phyloP scores from a whole-genome alignment of 352 stramenopile genomes.

The Thraustotheca clavata region DNA sequence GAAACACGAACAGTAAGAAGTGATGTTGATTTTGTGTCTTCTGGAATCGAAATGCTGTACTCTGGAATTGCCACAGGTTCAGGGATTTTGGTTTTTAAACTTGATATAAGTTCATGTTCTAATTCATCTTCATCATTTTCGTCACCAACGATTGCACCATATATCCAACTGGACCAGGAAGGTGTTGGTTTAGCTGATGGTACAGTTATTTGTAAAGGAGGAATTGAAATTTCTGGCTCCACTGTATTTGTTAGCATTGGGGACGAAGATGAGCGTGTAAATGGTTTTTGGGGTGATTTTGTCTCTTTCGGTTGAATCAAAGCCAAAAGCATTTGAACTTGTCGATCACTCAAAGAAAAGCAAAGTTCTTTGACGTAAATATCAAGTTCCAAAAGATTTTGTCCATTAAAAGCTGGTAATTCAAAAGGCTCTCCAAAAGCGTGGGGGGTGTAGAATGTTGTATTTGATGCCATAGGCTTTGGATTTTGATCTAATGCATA shows the following conservation, averaged over 20 bases:
- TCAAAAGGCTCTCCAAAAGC: not conserved
- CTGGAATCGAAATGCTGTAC: not conserved
- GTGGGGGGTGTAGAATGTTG: not conserved
- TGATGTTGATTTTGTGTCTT: not conserved
- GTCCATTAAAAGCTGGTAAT: not conserved
- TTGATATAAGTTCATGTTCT: conserved; percentile 7
- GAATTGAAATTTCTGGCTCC: not conserved
- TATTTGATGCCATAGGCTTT: not conserved
- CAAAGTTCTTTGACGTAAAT: conserved; percentile 56
- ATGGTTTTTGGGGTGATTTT: not conserved
- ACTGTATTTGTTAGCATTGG: not conserved
- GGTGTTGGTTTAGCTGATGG: not conserved
- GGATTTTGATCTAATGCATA: not conserved
- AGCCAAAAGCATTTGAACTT: conserved; percentile 73
- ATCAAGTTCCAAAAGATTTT: conserved; percentile 45
- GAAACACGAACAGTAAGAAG: conserved; percentile 12
- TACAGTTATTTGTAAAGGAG: not conserved
- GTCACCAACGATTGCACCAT: not conserved
- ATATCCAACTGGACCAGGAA: conserved; percentile 9
- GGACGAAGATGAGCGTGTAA: not conserved
- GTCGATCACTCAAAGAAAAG: conserved; percentile 74
- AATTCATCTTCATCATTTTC: conserved; percentile 5
- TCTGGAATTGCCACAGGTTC: not conserved
- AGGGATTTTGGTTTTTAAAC: not conserved
- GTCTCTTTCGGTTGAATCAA: conserved; percentile 19